Base-by-base conservation (phyloP, 75 land plant genomes). In the Selaginella moellendorffii region DNA sequence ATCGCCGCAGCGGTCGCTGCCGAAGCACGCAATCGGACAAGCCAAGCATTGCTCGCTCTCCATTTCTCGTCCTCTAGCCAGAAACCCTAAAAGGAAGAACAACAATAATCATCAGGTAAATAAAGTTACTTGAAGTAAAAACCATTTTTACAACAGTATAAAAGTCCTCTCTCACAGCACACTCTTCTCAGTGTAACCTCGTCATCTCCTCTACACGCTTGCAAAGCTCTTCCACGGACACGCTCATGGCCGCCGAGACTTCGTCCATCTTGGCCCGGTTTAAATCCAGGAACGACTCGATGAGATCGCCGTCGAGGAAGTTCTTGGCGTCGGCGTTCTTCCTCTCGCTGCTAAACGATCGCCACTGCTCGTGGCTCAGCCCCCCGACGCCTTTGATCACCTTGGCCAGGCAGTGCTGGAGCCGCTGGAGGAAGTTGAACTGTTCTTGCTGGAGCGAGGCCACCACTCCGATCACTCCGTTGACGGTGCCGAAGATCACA, bases 371-470 rank as follows among this genome's bases (percentile, higher is more conserved):
- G 70, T 90, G 97, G 71, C 91, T 87, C 52, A 95, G 70, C 12
- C 97, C 97, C 24, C 99, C 99, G 0, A 95, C 97, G 1, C 99
- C 99, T 69, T 85, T 90, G n/a, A 95, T 90, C 25, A 90, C 97
- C 75, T 90, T 90, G 63, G 83, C 83, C 58, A 95, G 71, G 65
- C 70, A 74, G 26, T 78, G 62, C 67, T 95, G 99, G 10, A 95
- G 76, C 76, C 84, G 86, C 72, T 90, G 93, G 59, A 95, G 56
- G 65, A 95, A 95, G 0, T 69, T 17, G 46, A 82, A 95, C 52
- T 86, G 99, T 19, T 95, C 99, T 53, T 86, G 86, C 1, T 97
- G 97, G 28, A 95, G 85, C 8, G 99, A 95, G 0, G 99, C 99
- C 63, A 95, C 79, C 1, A 95, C 88, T 2, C 99, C 99, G 69